Conservation (phyloP, 1,284 basidiomycete species). For the Leccinum subrobustum region DNA sequence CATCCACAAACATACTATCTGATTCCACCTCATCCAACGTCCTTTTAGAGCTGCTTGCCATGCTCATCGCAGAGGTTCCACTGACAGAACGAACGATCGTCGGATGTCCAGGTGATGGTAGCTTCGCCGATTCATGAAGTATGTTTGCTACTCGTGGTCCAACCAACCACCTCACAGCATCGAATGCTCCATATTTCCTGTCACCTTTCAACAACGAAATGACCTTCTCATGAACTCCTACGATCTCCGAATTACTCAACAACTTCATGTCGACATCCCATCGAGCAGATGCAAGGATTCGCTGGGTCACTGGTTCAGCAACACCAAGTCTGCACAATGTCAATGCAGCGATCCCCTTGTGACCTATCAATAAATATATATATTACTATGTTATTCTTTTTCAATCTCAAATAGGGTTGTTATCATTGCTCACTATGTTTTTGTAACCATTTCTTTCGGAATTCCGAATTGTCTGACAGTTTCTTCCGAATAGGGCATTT, state of each 20-base stretch:
- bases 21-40: not conserved
- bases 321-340: not conserved
- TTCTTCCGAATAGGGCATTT: not conserved
- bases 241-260: not conserved
- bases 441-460: not conserved
- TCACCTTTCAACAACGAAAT: not conserved
- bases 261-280: not conserved
- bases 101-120: not conserved
- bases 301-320: not conserved
- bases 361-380: not conserved
- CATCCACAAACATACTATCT: no score
- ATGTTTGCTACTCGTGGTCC: not conserved
- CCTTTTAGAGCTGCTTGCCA: not conserved
- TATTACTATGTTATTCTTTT: no score
- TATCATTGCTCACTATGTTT: not conserved
- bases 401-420: no score
- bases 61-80: not conserved
- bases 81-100: not conserved
- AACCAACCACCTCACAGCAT: not conserved
- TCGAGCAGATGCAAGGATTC: not conserved
- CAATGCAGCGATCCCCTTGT: not conserved
- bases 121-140: not conserved
- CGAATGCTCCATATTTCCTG: not conserved
- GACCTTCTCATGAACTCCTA: not conserved
- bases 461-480: not conserved